Percentiles rank a stretch among this genome's conserved stretches.
Conservation (phyloP, 768 basidiomycete species). For the Pilatotrama ljubarskyi region DNA sequence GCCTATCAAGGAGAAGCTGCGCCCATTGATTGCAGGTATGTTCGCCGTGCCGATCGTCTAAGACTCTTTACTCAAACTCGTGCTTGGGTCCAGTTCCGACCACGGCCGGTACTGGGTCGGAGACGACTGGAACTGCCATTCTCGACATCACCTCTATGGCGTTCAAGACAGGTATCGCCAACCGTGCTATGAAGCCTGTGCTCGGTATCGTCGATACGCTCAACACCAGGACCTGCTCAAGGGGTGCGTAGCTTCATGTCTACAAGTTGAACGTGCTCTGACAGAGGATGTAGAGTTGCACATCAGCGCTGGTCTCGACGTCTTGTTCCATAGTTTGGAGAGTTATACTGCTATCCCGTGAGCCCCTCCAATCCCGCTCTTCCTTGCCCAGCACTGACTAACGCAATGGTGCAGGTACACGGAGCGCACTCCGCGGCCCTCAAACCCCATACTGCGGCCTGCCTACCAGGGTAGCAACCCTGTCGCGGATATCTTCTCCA, state of each 20-base stretch:
- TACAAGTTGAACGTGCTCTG: neutral
- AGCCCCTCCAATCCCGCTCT: constrained; percentile 26
- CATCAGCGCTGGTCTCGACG: constrained; percentile 93
- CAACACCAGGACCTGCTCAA: constrained; percentile 88
- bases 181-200: constrained; percentile 84
- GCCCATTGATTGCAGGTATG: constrained; percentile 81
- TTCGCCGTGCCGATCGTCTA: neutral
- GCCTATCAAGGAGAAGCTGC: constrained; percentile 70
- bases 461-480: constrained; percentile 94
- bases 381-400: constrained; percentile 19
- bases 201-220: constrained; percentile 81
- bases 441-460: constrained; percentile 88
- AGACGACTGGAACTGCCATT: constrained; percentile 95
- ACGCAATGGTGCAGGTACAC: constrained; percentile 58
- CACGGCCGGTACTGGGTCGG: constrained; percentile 86
- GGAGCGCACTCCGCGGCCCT: constrained; percentile 85
- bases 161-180: constrained; percentile 97
- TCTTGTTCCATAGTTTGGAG: constrained; percentile 94
- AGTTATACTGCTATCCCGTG: constrained; percentile 93
- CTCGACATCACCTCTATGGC: constrained; percentile 87
- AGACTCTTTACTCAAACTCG: neutral
- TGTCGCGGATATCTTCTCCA: constrained; percentile 92
- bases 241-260: constrained; percentile 16
- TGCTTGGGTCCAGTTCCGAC: constrained; percentile 57
- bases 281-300: constrained; percentile 57